Percentiles rank a stretch among this genome's conserved stretches.
phyloP scores from a whole-genome alignment of 2,329 filamentous ascomycete genomes.

The Aspergillus luchuensis region DNA sequence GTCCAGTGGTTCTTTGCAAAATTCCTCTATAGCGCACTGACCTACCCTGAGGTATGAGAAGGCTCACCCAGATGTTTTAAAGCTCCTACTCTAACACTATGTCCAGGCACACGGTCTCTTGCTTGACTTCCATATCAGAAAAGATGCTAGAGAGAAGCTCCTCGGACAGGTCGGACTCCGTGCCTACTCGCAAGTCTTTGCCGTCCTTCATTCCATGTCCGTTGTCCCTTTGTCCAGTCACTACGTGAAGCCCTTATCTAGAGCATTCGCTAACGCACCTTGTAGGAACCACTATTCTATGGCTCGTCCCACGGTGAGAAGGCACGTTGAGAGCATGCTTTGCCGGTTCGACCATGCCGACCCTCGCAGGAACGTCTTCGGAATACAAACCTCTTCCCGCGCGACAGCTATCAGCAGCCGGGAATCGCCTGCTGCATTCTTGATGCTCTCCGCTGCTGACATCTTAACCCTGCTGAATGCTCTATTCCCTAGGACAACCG shows the following conservation, averaged over 20 bases:
- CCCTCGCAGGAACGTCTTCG: constrained; percentile 6
- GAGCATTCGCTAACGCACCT: neutral
- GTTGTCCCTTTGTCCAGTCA: constrained; percentile 33
- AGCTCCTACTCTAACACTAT: constrained; percentile 32
- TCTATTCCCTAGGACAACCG: constrained; percentile 64
- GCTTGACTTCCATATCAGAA: constrained; percentile 87
- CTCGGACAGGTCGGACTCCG: constrained; percentile 75
- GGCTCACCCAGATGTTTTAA: neutral
- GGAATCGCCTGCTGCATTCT: constrained; percentile 57
- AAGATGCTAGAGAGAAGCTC: constrained; percentile 79
- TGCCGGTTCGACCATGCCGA: constrained; percentile 27
- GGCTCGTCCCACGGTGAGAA: constrained; percentile 35
- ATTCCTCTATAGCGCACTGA: constrained; percentile 80
- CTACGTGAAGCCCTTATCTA: neutral
- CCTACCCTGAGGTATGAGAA: constrained; percentile 75
- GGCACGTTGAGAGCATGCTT: constrained; percentile 44
- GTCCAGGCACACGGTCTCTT: constrained; percentile 63
- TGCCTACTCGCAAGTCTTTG: constrained; percentile 76
- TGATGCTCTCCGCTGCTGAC: constrained; percentile 78
- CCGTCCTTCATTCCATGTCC: constrained; percentile 71
- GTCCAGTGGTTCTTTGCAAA: constrained; percentile 90
- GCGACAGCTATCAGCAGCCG: constrained; percentile 51
- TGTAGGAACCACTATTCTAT: constrained; percentile 41
- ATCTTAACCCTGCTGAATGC: constrained; percentile 78
- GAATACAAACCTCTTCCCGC: constrained; percentile 47